Base-by-base conservation (phyloP, 495 filamentous ascomycete species). In the Podospora fimiseda region DNA sequence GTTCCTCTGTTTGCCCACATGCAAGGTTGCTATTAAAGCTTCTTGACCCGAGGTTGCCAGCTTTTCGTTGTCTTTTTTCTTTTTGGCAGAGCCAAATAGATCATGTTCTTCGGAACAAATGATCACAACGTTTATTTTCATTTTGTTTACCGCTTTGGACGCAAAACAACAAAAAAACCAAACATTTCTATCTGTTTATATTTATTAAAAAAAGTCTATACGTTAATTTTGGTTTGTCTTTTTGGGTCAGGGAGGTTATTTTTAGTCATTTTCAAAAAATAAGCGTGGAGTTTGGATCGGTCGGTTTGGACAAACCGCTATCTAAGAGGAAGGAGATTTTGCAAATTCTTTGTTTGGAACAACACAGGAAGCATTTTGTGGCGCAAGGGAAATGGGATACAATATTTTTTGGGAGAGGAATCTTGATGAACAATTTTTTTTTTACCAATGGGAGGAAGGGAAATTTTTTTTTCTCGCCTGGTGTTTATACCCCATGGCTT, bases 21-120 rank as follows among this genome's bases (percentile, higher is more conserved):
- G 62, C 73, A 74, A 63, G 68, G 71, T 51, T 76, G 71, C 66
- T 78, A 76, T 64, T 77, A 71, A 41, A 19, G 2, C 30, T 36
- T 18, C 27, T 49, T 13, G 0, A 5, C 47, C 27, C 30, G 5
- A 15, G 19, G 1, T 22, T 9, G 43, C 16, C 43, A 24, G 18
- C 14, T 24, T 15, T 47, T 20, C 20, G 16, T 33, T 22, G 14
- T 40, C 36, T 53, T 33, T 33, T 43, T n/a, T n/a, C 33, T n/a
- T 41, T 40, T 38, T 9, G 37, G 9, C 27, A 7, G n/a, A n/a
- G n/a, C n/a, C n/a, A n/a, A n/a, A n/a, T 24, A 9, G 22, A 20
- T 23, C 14, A 13, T 16, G 14, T 18, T 9, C 48, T 16, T n/a
- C n/a, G n/a, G n/a, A n/a, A n/a, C n/a, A n/a, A n/a, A n/a, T n/a